phyloP scores from a whole-genome alignment of 148 eudicot genomes.

The Diospyros lotus region DNA sequence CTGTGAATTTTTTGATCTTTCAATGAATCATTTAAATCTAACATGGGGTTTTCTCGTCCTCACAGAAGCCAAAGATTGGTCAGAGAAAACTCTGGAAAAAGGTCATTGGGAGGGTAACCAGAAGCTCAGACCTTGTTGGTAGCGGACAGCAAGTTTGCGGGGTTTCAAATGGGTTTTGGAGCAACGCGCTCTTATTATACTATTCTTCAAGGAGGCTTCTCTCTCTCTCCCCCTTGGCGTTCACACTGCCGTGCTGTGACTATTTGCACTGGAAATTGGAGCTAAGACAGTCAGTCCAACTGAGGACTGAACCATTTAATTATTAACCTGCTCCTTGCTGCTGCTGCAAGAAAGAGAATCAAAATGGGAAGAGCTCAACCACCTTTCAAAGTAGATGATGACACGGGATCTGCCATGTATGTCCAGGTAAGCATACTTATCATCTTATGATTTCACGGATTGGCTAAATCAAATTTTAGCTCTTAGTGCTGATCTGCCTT shows the following conservation, averaged over 20 bases:
- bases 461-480: too few species aligned
- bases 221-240: slow-evolving; percentile 11
- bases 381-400: background rate
- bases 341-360: too few species aligned
- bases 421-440: too few species aligned
- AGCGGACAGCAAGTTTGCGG: background rate
- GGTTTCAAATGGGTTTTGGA: slow-evolving; percentile 5
- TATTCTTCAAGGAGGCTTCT: slow-evolving; percentile 9
- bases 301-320: slow-evolving; percentile 15
- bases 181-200: slow-evolving; percentile 2
- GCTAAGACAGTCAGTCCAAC: slow-evolving; percentile 37
- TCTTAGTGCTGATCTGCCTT: too few species aligned
- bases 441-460: too few species aligned
- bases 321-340: slow-evolving; percentile 5
- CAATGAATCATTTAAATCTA: slow-evolving; percentile 8
- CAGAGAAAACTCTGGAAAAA: slow-evolving; percentile 15
- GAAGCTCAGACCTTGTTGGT: slow-evolving; percentile 21
- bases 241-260: slow-evolving; percentile 31
- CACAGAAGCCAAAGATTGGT: slow-evolving; percentile 38
- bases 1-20: slow-evolving; percentile 7
- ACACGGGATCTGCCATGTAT: too few species aligned
- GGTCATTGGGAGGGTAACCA: slow-evolving; percentile 30
- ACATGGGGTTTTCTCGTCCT: slow-evolving; percentile 12
- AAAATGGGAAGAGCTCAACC: background rate
- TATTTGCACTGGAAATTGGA: slow-evolving; percentile 39